Base-by-base conservation (phyloP, 441 rosid species). In the Pelargonium australe region DNA sequence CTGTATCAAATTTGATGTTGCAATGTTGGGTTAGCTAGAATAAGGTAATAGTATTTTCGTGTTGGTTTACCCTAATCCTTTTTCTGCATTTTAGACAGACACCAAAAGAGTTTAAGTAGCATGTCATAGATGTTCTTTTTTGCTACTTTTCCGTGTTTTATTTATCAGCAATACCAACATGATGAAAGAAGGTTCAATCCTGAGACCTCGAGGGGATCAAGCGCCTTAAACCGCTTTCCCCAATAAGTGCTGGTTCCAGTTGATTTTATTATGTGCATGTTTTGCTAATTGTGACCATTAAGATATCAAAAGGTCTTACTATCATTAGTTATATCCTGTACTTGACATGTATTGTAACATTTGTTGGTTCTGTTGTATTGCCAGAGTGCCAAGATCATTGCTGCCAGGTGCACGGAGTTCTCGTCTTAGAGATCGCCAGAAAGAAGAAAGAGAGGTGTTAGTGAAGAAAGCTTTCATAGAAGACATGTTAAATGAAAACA, bases 331-430 rank as follows among this genome's bases (percentile, higher is more conserved):
- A 37, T 37, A 37, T 37, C 41, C 41, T 37, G 41, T 37, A 37
- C 41, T 37, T 37, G 7, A 37, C 41, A 4, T 37, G 41, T 37
- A 37, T 6, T 37, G 7, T 37, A 37, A 5, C 41, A 37, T 79
- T 72, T 61, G 25, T 64, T 71, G 63, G 63, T 51, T 80, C 73
- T 74, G 57, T 71, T 53, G 66, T 75, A 55, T 71, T 80, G 70
- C 69, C 91, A 96, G 99, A 79, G 91, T 96, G 80, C 99, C 99
- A 61, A 87, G 92, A 72, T 87, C 96, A 76, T 73, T 96, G 70
- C 81, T 92, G 64, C 97, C 97, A 55, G 99, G 98, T 70, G 95
- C 89, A 71, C 94, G 98, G 68, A 88, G 89, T 86, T 96, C 99
- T 78, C 91, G 98, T 43, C 82, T 89, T 66, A 91, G 96, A 82